A percentile compares a stretch with the other conserved stretches of the same genome.
These are phyloP conservation scores for Rhizoclosmatium globosum DNA, from an alignment of 192 early-diverging fungal species.

Conservation along the genomic window DNA sequence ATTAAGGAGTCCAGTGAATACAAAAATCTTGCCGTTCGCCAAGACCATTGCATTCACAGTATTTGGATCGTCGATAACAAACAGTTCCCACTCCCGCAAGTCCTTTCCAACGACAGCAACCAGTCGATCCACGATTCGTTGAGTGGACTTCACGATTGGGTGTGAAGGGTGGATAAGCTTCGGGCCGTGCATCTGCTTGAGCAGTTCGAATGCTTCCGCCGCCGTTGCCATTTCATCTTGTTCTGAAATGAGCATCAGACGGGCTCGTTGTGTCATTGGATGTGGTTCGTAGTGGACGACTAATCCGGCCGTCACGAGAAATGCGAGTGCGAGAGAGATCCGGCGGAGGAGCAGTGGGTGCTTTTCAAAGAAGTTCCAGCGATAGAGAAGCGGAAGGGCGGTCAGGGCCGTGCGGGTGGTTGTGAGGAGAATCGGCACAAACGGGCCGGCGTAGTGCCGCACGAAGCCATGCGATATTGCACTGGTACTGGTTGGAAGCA, in stretches of 20 bases:
- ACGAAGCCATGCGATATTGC: too few species aligned
- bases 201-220: slow-evolving; percentile 24
- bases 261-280: slow-evolving; percentile 43
- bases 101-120: slow-evolving; percentile 15
- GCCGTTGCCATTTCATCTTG: slow-evolving; percentile 32
- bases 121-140: slow-evolving; percentile 2
- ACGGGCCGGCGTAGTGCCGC: neutral
- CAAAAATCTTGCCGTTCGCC: slow-evolving; percentile 54
- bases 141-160: neutral
- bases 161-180: slow-evolving; percentile 30
- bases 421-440: neutral
- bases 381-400: slow-evolving; percentile 5
- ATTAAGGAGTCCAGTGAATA: slow-evolving; percentile 51
- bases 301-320: neutral
- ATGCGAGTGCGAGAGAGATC: neutral
- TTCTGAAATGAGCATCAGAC: slow-evolving; percentile 54
- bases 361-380: slow-evolving; percentile 20
- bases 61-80: slow-evolving; percentile 46
- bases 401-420: slow-evolving; percentile 4
- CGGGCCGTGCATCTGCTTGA: slow-evolving; percentile 24
- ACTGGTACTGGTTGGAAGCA: too few species aligned
- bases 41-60: slow-evolving; percentile 54
- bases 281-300: slow-evolving; percentile 13
- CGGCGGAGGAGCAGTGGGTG: neutral
- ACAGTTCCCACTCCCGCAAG: slow-evolving; percentile 49